phyloP scores from a whole-genome alignment of 345 rosid species.

The Syzygium aqueum region DNA sequence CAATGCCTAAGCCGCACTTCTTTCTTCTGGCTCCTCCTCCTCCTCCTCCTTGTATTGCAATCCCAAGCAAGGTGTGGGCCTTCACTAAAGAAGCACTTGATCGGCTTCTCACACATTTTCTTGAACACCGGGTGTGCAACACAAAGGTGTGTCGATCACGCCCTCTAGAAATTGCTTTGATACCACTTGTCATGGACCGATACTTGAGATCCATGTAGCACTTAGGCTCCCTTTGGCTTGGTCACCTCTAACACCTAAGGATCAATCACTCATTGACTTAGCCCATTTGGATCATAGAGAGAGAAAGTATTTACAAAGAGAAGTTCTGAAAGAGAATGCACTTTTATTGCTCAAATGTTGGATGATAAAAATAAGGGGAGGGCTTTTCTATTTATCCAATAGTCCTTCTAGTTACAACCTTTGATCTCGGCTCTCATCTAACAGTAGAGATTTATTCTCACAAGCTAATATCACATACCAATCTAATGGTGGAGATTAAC shows the following conservation, averaged over 20 bases:
- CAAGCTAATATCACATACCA: neutral
- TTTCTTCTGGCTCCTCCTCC: neutral
- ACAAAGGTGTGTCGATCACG: neutral
- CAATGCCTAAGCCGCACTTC: neutral
- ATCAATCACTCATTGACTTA: neutral
- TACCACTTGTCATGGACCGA: neutral
- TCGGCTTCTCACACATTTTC: neutral
- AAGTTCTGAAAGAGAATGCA: neutral
- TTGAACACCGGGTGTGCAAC: neutral
- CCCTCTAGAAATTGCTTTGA: neutral
- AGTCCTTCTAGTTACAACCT: neutral
- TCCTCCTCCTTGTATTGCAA: too few species aligned
- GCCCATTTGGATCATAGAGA: neutral
- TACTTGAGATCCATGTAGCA: neutral
- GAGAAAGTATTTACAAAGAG: neutral
- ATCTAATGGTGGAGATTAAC: neutral
- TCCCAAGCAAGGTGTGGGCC: neutral
- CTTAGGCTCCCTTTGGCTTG: neutral
- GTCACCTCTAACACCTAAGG: neutral
- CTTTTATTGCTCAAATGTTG: neutral
- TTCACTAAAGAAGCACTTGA: neutral
- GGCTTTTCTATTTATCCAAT: too few species aligned
- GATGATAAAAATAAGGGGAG: neutral
- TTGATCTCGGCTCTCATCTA: neutral
- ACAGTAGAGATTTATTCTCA: neutral